Conservation (phyloP, 768 basidiomycete species). For the Collybiopsis luxurians region DNA sequence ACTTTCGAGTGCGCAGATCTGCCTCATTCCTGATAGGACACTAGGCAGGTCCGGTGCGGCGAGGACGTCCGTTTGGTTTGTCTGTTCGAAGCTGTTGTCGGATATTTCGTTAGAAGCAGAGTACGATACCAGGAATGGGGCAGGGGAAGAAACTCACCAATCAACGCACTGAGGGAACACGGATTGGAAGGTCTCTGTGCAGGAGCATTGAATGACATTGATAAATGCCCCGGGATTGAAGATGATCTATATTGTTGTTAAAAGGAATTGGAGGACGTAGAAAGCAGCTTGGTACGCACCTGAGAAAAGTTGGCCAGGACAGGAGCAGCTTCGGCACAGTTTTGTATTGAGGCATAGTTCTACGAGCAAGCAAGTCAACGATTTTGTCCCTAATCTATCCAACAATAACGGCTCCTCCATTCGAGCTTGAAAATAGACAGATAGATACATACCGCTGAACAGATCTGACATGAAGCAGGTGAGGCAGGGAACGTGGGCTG, state of each 20-base stretch:
- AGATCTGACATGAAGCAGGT: constrained; percentile 59
- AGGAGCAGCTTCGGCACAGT: constrained; percentile 56
- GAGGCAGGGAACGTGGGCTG: constrained; percentile 50
- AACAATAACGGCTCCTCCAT: neutral
- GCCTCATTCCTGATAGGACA: constrained; percentile 47
- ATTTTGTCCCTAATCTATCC: too few relatives aligned
- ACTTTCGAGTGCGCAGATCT: constrained; percentile 50
- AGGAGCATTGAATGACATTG: constrained; percentile 62
- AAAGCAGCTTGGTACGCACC: too few relatives aligned
- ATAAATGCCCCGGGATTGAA: constrained; percentile 65
- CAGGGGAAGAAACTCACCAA: too few relatives aligned
- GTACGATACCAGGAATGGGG: too few relatives aligned
- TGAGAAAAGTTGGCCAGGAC: constrained; percentile 55
- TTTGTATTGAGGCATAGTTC: constrained; percentile 52
- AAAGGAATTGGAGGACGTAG: too few relatives aligned
- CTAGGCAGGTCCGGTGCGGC: constrained; percentile 43
- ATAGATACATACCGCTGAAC: constrained; percentile 37
- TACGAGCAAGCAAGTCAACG: constrained; percentile 12
- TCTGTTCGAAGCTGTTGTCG: constrained; percentile 46
- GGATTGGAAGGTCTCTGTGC: constrained; percentile 46
- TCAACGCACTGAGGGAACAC: constrained; percentile 65
- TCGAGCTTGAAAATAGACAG: neutral
- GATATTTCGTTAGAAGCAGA: neutral
- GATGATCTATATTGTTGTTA: constrained; percentile 51
- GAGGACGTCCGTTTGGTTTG: constrained; percentile 50